Percentiles rank a stretch among this genome's conserved stretches.
Evolutionary conservation across 1,139 yeast genomes (phyloP).

Genomic region (Yamadazyma buinensis): DNA sequence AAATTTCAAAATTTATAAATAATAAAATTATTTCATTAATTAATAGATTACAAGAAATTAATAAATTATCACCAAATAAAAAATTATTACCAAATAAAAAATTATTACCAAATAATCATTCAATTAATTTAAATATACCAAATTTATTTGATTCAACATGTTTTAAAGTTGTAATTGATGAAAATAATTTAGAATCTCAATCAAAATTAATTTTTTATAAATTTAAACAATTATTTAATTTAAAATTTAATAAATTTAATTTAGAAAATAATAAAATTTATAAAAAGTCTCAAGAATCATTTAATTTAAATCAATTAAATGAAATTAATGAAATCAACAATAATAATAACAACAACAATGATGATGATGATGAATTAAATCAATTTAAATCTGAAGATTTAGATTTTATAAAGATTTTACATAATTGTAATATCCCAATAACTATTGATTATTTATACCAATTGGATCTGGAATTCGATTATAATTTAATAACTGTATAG

Average conservation of each 20-base stretch:
- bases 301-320: slow-evolving; percentile 5
- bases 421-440: slow-evolving; percentile 22
- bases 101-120: slow-evolving; percentile 30
- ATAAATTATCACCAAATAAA: no score
- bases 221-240: slow-evolving; percentile 8
- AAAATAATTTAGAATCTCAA: background rate
- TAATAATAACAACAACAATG: no score
- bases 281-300: background rate
- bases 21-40: slow-evolving; percentile 19
- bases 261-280: slow-evolving; percentile 6
- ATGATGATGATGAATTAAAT: slow-evolving; percentile 5
- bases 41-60: slow-evolving; percentile 11
- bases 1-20: slow-evolving; percentile 26
- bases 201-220: slow-evolving; percentile 4
- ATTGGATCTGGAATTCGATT: slow-evolving; percentile 5
- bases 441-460: slow-evolving; percentile 16
- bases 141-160: slow-evolving; percentile 20
- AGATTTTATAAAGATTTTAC: slow-evolving; percentile 14
- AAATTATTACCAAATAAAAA: no score
- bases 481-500: no score
- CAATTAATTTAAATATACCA: slow-evolving; percentile 26
- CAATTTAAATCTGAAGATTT: slow-evolving; percentile 10
- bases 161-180: no score
- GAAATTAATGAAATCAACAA: slow-evolving; percentile 11
- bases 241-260: slow-evolving; percentile 8